Percentiles rank a stretch among this genome's conserved stretches.
Evolutionary conservation across 352 stramenopile species (phyloP).

Genomic region (Globisporangium recalcitrans): DNA sequence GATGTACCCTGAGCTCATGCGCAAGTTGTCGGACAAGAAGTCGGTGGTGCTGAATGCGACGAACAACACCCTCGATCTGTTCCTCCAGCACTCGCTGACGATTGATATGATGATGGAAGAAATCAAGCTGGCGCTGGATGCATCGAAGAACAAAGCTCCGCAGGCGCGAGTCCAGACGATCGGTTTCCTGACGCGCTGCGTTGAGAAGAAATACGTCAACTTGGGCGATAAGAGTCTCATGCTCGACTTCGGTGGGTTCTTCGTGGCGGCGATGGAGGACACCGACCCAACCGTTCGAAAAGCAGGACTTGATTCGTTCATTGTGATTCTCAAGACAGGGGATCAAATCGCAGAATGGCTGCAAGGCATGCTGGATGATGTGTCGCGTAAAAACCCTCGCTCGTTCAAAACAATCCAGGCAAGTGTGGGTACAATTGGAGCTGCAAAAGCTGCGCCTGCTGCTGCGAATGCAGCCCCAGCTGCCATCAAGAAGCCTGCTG

Average conservation of each 20-base stretch:
- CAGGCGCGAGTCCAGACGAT: slow-evolving; percentile 74
- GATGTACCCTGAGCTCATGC: slow-evolving; percentile 75
- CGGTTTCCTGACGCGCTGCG: slow-evolving; percentile 54
- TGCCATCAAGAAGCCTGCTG: slow-evolving; percentile 13
- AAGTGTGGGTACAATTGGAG: slow-evolving; percentile 25
- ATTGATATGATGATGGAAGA: slow-evolving; percentile 89
- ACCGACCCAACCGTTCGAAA: slow-evolving; percentile 78
- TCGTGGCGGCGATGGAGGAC: slow-evolving; percentile 64
- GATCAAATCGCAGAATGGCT: slow-evolving; percentile 48
- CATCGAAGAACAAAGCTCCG: slow-evolving; percentile 79
- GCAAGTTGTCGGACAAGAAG: slow-evolving; percentile 88
- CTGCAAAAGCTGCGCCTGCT: slow-evolving; percentile 16
- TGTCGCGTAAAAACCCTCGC: slow-evolving; percentile 66
- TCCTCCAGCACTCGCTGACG: slow-evolving; percentile 74
- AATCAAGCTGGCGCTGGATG: slow-evolving; percentile 59
- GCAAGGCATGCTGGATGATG: slow-evolving; percentile 53
- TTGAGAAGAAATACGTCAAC: slow-evolving; percentile 69
- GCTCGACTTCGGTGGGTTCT: slow-evolving; percentile 56
- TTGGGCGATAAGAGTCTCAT: slow-evolving; percentile 55
- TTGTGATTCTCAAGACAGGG: slow-evolving; percentile 50
- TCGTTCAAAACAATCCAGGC: slow-evolving; percentile 65
- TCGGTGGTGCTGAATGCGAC: slow-evolving; percentile 72
- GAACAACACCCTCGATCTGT: slow-evolving; percentile 80
- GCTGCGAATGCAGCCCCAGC: slow-evolving; percentile 19
- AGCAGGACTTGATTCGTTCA: slow-evolving; percentile 58